Base-by-base conservation (phyloP, 805 yeast species). In the Vanderwaltozyma polyspora region DNA sequence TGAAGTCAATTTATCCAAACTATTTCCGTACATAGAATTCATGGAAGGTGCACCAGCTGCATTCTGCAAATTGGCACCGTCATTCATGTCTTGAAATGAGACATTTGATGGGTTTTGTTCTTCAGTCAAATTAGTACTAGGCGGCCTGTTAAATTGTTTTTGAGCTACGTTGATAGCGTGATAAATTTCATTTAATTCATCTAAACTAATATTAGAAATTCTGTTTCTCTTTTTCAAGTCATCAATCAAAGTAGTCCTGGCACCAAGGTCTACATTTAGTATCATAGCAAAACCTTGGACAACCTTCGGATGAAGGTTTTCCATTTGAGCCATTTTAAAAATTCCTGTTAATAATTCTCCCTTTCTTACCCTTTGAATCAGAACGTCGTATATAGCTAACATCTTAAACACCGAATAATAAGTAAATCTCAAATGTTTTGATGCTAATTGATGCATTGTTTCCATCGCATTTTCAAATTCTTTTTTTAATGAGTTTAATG, bases 361-460 rank as follows among this genome's bases (percentile, higher is more conserved):
- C 23, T 51, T 51, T 33, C 43, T 50, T 35, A 55, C 39, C 24
- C 52, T 44, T 28, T 49, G 50, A 9, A 55, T 32, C 10, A 55
- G 43, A 11, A 50, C 52, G 38, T 55, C 60, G 32, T 44, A 50
- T 16, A 51, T 40, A 3, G 56, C 49, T 21, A 51, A 37, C 45
- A 54, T 43, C 28, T 55, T 53, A 34, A 55, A 54, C 9, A 50
- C 51, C 4, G 60, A 52, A 37, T 49, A 55, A 29, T 51, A 55
- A 6, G 52, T 46, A 30, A 52, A 49, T 32, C 60, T 43, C 13
- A 55, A 34, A 30, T 51, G 39, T 31, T 45, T 41, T 2, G 58
- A 51, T 12, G 58, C 44, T 13, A 44, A 38, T 6, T 34, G 33
- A 33, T 51, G 46, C 14, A 50, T 36, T n/a, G 39, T 36, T 28